phyloP scores from a whole-genome alignment of 1,284 basidiomycete species.

The Boletus albobrunnescens region DNA sequence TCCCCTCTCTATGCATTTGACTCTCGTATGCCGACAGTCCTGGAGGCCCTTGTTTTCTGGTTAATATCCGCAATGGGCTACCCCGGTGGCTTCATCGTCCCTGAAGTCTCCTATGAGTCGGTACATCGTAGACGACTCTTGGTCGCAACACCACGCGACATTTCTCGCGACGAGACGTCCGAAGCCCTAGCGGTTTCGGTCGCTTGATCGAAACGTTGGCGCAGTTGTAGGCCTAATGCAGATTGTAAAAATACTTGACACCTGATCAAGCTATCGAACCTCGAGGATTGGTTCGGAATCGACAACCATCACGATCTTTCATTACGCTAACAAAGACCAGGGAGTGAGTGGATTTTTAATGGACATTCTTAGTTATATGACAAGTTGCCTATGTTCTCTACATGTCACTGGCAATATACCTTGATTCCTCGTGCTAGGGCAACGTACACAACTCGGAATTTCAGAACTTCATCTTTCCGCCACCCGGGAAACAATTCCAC shows the following conservation, averaged over 20 bases:
- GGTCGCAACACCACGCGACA: conserved; percentile 43
- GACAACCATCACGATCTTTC: no score
- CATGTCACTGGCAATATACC: no score
- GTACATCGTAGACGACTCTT: conserved; percentile 30
- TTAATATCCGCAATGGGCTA: conserved; percentile 45
- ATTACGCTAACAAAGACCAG: no score
- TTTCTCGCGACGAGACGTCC: conserved; percentile 27
- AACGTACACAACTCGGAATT: no score
- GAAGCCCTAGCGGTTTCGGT: conserved; percentile 21
- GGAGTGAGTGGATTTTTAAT: no score
- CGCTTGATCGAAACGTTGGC: conserved; percentile 7
- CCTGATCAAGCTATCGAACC: no score
- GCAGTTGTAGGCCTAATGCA: no score
- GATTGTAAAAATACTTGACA: no score
- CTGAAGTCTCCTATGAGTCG: conserved; percentile 40
- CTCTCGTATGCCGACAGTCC: conserved; percentile 40
- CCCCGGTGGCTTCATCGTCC: conserved; percentile 37
- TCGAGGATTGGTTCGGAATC: no score
- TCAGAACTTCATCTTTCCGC: not conserved
- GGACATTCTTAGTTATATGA: no score
- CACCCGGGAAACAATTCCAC: not conserved
- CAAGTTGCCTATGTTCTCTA: no score
- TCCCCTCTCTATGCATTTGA: conserved; percentile 42
- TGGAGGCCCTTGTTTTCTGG: conserved; percentile 52
- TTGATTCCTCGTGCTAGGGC: no score